Evolutionary conservation across 2,329 filamentous ascomycete species (phyloP), one percentile per base, ranked within the genome.

Genomic region (Venturiaceae sp.): DNA sequence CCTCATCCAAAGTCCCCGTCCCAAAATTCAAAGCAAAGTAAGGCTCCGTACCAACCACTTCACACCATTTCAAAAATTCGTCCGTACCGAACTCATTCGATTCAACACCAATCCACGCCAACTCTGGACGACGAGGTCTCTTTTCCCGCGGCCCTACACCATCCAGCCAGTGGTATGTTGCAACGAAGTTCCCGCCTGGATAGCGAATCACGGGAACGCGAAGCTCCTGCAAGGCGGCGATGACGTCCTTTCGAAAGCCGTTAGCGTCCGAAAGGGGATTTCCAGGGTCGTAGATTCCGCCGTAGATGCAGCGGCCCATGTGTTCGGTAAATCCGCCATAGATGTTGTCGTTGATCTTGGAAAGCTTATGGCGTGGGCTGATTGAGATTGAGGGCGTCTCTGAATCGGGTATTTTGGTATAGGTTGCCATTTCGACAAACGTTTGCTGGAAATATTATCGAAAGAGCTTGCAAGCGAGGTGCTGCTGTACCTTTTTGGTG

Each of bases 301-400:
- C 88, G 69, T 94, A 92, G 67, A 94, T 91, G 76, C 89, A 94
- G 62, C 89, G 83, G 66, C 89, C 89, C 88, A 94, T 94, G 72
- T 94, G 90, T 66, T 94, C 89, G 60, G 86, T 90, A 72, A 94
- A 94, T 11, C 88, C 89, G 58, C 87, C 86, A 78, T 92, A 94
- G 66, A 88, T 89, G 68, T 89, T 89, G 61, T 87, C 82, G 66
- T 91, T 84, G 66, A 94, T 90, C 68, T 84, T 84, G 60, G 86
- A 85, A 58, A 92, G 73, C 64, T 80, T 83, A 69, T 87, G 81
- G 16, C 74, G 70, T 5, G 85, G 76, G 67, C 89, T 82, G 60
- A 92, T 75, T 57, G 80, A 80, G 66, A 90, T 87, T 63, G 79
- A 80, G 52, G 87, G 80, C 60, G 73, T 78, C 64, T 85, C 81